These are phyloP conservation scores for Gnomoniopsis smithogilvyi DNA, from an alignment of 2,329 filamentous ascomycete genomes.

Conservation along the genomic window DNA sequence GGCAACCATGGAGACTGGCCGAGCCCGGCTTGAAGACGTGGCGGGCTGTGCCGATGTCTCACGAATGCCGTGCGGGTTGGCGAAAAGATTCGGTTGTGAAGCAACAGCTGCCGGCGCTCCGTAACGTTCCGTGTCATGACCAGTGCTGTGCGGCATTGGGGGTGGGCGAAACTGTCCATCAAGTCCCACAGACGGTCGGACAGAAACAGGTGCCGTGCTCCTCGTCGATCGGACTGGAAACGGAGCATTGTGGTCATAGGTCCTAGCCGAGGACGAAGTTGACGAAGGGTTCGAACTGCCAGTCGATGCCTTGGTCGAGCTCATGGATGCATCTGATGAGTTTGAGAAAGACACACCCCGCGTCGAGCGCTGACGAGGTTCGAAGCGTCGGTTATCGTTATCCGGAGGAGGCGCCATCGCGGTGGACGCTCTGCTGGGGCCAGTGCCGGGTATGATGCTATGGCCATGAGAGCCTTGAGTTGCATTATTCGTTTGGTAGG, in stretches of 20 bases:
- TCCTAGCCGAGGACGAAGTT: neutral
- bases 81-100: slow-evolving; percentile 14
- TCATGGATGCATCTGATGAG: slow-evolving; percentile 5
- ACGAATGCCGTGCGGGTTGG: slow-evolving; percentile 15
- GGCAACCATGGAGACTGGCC: slow-evolving; percentile 3
- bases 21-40: neutral
- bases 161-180: slow-evolving; percentile 9
- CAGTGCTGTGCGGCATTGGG: slow-evolving; percentile 8
- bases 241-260: neutral
- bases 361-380: slow-evolving; percentile 3
- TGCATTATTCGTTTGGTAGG: neutral
- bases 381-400: neutral
- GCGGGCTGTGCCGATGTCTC: slow-evolving; percentile 8
- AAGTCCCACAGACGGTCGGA: slow-evolving; percentile 5
- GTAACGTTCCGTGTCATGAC: neutral
- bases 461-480: neutral
- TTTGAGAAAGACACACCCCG: slow-evolving; percentile 5
- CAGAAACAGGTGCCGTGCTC: slow-evolving; percentile 1
- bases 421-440: neutral
- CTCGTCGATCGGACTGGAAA: neutral
- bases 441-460: neutral
- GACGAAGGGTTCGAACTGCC: slow-evolving; percentile 7
- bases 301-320: slow-evolving; percentile 11
- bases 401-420: slow-evolving; percentile 1
- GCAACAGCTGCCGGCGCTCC: neutral